A percentile compares a stretch with the other conserved stretches of the same genome.
phyloP scores from a whole-genome alignment of 2,329 filamentous ascomycete species.

The Hypomyces rosellus region DNA sequence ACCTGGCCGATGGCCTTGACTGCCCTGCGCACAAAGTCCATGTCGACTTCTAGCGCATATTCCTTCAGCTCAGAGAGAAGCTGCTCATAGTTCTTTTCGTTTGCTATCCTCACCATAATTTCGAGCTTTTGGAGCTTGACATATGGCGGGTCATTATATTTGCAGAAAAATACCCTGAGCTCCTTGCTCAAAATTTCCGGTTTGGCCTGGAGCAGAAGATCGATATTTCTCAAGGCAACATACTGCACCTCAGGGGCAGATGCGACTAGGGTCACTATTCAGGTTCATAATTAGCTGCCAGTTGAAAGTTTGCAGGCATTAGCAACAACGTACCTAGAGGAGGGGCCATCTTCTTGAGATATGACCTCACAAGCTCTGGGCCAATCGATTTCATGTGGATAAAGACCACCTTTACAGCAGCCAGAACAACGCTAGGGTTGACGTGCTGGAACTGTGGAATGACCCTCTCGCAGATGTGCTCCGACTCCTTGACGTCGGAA shows the following conservation, averaged over 20 bases:
- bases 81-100: conserved; percentile 94
- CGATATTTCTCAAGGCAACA: conserved; percentile 92
- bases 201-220: conserved; percentile 89
- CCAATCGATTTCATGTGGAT: conserved; percentile 86
- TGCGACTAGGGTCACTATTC: conserved; percentile 81
- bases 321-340: conserved; percentile 61
- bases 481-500: conserved; percentile 85
- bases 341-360: conserved; percentile 97
- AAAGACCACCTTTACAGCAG: conserved; percentile 97
- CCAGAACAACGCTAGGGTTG: conserved; percentile 91
- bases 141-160: conserved; percentile 98
- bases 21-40: conserved; percentile 94
- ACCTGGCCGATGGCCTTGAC: conserved; percentile 97
- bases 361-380: conserved; percentile 71
- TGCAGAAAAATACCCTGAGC: conserved; percentile 98
- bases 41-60: conserved; percentile 95
- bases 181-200: conserved; percentile 97
- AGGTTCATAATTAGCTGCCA: neutral
- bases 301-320: neutral
- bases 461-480: conserved; percentile 96
- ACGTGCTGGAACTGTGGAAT: conserved; percentile 97
- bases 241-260: conserved; percentile 97
- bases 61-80: conserved; percentile 91
- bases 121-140: conserved; percentile 97
- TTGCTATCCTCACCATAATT: conserved; percentile 98